These are phyloP conservation scores for Cetradonia linearis DNA, from an alignment of 495 filamentous ascomycete genomes.

Conservation along the genomic window DNA sequence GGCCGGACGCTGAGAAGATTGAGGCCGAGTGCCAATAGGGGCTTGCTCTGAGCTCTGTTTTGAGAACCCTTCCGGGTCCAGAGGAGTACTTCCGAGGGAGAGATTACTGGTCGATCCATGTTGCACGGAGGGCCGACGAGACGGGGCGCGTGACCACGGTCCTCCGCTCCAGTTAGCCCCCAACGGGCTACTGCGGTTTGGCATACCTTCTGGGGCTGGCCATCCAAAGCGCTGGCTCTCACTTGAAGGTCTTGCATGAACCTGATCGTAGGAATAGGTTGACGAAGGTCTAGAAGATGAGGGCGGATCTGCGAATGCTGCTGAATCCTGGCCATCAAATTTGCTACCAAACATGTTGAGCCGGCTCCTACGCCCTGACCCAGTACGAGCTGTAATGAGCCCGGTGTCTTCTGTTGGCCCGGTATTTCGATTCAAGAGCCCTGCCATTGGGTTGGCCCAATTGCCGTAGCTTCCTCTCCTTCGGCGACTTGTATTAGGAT, in stretches of 20 bases:
- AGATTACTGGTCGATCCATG: conserved; percentile 48
- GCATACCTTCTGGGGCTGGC: conserved; percentile 42
- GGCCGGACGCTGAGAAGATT: conserved; percentile 43
- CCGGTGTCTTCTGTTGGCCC: conserved; percentile 31
- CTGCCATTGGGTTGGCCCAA: conserved; percentile 47
- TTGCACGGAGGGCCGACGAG: conserved; percentile 46
- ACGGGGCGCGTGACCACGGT: conserved; percentile 47
- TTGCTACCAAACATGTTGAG: conserved; percentile 55
- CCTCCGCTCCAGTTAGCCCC: conserved; percentile 46
- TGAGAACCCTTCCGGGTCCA: conserved; percentile 40
- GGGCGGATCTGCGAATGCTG: conserved; percentile 47
- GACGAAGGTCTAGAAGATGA: conserved; percentile 68
- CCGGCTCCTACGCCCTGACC: conserved; percentile 36
- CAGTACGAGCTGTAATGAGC: conserved; percentile 36
- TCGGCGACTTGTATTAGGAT: conserved; percentile 51
- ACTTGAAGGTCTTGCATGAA: conserved; percentile 66
- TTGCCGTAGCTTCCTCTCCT: conserved; percentile 58
- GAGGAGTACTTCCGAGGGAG: conserved; percentile 37
- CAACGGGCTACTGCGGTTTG: conserved; percentile 45
- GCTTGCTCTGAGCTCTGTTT: conserved; percentile 41
- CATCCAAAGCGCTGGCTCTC: conserved; percentile 61
- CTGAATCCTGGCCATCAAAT: conserved; percentile 48
- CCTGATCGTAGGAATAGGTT: conserved; percentile 63
- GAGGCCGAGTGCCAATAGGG: conserved; percentile 46
- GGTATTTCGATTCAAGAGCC: conserved; percentile 41